These are phyloP conservation scores for Basipetospora chlamydospora DNA, from an alignment of 2,329 filamentous ascomycete species.

Conservation along the genomic window DNA sequence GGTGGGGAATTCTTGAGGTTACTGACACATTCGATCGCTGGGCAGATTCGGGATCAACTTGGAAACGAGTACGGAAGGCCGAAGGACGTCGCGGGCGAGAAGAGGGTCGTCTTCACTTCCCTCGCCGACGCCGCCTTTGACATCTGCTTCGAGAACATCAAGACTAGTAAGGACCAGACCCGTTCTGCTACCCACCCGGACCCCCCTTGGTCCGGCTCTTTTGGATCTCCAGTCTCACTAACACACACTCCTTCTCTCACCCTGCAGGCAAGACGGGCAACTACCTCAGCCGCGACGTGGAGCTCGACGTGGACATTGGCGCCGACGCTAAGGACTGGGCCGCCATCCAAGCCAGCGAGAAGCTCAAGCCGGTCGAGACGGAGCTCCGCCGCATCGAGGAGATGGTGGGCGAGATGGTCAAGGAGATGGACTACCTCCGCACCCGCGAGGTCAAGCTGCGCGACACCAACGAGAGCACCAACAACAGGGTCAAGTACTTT, in stretches of 20 bases:
- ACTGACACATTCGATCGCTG: too few species aligned
- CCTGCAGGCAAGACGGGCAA: conserved; percentile 17
- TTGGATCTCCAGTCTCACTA: neutral
- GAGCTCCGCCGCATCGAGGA: conserved; percentile 90
- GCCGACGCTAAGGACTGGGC: conserved; percentile 98
- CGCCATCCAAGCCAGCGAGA: conserved; percentile 88
- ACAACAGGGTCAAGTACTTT: conserved; percentile 98
- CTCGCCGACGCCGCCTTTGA: conserved; percentile 87
- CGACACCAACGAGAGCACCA: conserved; percentile 99
- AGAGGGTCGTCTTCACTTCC: conserved; percentile 85
- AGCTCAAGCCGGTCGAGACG: conserved; percentile 92
- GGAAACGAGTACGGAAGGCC: conserved; percentile 92
- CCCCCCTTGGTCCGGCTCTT: neutral
- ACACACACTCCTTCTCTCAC: neutral
- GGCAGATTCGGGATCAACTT: conserved; percentile 81
- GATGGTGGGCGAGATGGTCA: conserved; percentile 73
- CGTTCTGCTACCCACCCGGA: neutral
- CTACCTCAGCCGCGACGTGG: conserved; percentile 54
- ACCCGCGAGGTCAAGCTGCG: conserved; percentile 82
- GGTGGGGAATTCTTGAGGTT: conserved; percentile 6
- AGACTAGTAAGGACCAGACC: conserved; percentile 43
- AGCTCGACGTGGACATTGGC: conserved; percentile 91
- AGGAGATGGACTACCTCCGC: conserved; percentile 93
- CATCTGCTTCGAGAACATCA: conserved; percentile 85
- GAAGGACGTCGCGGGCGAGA: conserved; percentile 82